phyloP scores from a whole-genome alignment of 805 yeast genomes.

The Saturnispora besseyi region DNA sequence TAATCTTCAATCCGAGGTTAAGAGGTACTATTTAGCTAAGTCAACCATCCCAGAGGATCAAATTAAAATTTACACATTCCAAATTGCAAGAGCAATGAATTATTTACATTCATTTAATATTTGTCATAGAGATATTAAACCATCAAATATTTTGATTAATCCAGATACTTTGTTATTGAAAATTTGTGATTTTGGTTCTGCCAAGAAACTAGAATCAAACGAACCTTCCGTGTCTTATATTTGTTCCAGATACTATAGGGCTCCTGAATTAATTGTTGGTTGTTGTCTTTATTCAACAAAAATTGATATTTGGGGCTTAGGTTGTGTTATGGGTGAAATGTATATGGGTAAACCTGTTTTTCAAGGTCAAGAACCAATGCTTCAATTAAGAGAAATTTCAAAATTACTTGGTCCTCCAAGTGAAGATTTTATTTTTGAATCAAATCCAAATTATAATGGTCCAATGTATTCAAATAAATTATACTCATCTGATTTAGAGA shows the following conservation, averaged over 20 bases:
- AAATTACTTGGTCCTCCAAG: constrained; percentile 87
- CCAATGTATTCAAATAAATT: constrained; percentile 59
- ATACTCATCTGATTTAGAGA: constrained; percentile 20
- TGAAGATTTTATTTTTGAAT: constrained; percentile 57
- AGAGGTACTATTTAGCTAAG: constrained; percentile 53
- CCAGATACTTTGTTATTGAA: constrained; percentile 58
- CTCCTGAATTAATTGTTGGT: constrained; percentile 94
- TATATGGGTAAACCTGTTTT: constrained; percentile 87
- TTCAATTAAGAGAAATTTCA: constrained; percentile 84
- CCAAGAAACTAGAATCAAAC: constrained; percentile 65
- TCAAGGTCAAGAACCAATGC: constrained; percentile 83
- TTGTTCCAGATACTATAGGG: constrained; percentile 91
- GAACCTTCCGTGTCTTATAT: constrained; percentile 92
- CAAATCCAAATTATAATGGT: constrained; percentile 69
- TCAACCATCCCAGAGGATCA: constrained; percentile 61
- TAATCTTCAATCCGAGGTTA: constrained; percentile 67
- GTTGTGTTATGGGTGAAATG: constrained; percentile 95
- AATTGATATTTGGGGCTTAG: constrained; percentile 96
- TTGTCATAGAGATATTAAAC: constrained; percentile 79
- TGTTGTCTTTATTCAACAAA: constrained; percentile 79
- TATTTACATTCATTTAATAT: constrained; percentile 74
- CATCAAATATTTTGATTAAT: constrained; percentile 71
- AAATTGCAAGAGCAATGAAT: constrained; percentile 75
- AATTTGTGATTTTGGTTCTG: constrained; percentile 81
- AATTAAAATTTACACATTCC: constrained; percentile 69